Base-by-base conservation (phyloP, 495 filamentous ascomycete species). In the Physcia stellaris region DNA sequence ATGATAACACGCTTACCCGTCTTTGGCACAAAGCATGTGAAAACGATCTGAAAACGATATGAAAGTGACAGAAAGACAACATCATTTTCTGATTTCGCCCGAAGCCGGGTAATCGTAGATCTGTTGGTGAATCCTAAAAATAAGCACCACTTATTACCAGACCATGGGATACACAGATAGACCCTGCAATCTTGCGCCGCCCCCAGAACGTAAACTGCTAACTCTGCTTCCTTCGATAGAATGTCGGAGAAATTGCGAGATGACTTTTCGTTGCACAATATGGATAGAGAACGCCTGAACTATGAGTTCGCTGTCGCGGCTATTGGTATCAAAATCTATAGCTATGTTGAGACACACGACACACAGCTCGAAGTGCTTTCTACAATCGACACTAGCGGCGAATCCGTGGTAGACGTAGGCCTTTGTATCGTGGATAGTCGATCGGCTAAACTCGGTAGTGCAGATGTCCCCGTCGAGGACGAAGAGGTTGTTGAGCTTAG, bases 281-380 rank as follows among this genome's bases (percentile, higher is more conserved):
- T 55, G 9, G 41, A 54, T 1, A 51, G 79, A 11, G 49, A 67
- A 40, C 50, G 53, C 21, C 55, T 79, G 24, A 68, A 74, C 11
- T 64, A 70, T 9, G 55, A 65, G 18, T 82, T 80, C 48, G 66
- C 67, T 40, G 59, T 67, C 5, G 63, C 77, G 12, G 68, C 72
- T 2, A 67, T 69, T 26, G 76, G 80, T 36, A 60, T 80, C 31
- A 73, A 71, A 33, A 57, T 82, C n/a, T 80, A 74, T 70, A 72
- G 73, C 3, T 76, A 79, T 21, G 69, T 75, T 24, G 77, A 80
- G 49, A 80, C 71, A 0, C 51, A 67, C 2, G 77, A 82, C 45
- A 77, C 75, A 0, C 58, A 62, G 6, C 55, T 80, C 26, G 64
- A 65, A 4, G 61, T 72, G 15, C 39, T 60, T 4, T 30, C 48